Percentiles rank a stretch among this genome's conserved stretches.
These are phyloP conservation scores for Dryas alaskensis DNA, from an alignment of 306 rosid species.

Conservation along the genomic window DNA sequence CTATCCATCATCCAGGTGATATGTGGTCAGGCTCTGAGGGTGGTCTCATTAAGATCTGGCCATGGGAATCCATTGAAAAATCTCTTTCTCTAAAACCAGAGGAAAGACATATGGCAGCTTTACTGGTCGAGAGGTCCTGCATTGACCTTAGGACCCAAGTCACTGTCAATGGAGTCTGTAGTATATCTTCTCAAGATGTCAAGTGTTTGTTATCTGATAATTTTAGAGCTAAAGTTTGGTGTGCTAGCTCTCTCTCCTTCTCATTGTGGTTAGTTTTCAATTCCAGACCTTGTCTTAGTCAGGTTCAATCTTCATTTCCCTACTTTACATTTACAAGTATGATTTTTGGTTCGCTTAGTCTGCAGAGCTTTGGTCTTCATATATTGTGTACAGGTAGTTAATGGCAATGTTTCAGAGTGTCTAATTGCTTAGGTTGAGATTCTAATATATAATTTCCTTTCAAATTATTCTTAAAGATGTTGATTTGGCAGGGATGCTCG, in stretches of 20 bases:
- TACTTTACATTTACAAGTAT: too few relatives aligned
- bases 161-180: slow-evolving; percentile 86
- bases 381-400: too few relatives aligned
- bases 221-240: slow-evolving; percentile 80
- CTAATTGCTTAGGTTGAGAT: too few relatives aligned
- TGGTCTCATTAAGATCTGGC: slow-evolving; percentile 87
- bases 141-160: slow-evolving; percentile 81
- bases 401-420: too few relatives aligned
- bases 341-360: too few relatives aligned
- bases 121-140: slow-evolving; percentile 86
- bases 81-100: slow-evolving; percentile 81
- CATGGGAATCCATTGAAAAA: slow-evolving; percentile 92
- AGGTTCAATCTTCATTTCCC: too few relatives aligned
- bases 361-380: too few relatives aligned
- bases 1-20: slow-evolving; percentile 52
- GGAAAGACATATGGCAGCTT: slow-evolving; percentile 96
- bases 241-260: slow-evolving; percentile 69
- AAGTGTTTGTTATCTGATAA: slow-evolving; percentile 69
- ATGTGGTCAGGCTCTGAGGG: slow-evolving; percentile 96
- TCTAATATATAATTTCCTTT: background rate
- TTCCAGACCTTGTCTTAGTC: background rate
- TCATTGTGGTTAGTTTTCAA: slow-evolving; percentile 64
- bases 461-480: slow-evolving; percentile 1
- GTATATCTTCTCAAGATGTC: slow-evolving; percentile 92
- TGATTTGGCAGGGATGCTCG: slow-evolving; percentile 81